Conservation (phyloP, 495 filamentous ascomycete genomes). For the Xylaria nigripes region DNA sequence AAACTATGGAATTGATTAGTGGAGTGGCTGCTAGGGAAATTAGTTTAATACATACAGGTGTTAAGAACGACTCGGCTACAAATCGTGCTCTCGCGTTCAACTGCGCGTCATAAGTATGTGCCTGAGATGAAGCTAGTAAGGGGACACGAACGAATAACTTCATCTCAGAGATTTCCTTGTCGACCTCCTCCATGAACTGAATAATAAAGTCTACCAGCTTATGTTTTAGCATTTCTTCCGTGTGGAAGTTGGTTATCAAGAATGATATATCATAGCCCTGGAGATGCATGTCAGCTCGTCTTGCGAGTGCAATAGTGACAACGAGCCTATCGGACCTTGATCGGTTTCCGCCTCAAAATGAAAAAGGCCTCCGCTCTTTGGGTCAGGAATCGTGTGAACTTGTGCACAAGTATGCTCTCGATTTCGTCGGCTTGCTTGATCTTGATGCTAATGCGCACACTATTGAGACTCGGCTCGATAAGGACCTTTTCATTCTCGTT, state of each 20-base stretch:
- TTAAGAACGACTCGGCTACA: constrained; percentile 95
- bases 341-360: constrained; percentile 86
- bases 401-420: constrained; percentile 93
- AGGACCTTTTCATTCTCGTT: constrained; percentile 94
- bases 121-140: neutral
- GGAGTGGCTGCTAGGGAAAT: neutral
- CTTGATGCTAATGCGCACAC: constrained; percentile 88
- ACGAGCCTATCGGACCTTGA: constrained; percentile 56
- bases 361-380: constrained; percentile 98
- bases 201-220: constrained; percentile 99
- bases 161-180: constrained; percentile 99
- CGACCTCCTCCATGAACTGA: constrained; percentile 98
- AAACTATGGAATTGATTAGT: constrained; percentile 2
- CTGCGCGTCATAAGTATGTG: constrained; percentile 40
- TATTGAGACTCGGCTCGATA: constrained; percentile 94
- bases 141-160: constrained; percentile 86
- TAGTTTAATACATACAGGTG: constrained; percentile 57
- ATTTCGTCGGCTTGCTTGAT: constrained; percentile 99
- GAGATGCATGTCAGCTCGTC: constrained; percentile 1
- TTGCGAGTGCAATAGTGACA: neutral
- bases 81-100: constrained; percentile 96
- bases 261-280: constrained; percentile 99
- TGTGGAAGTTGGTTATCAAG: constrained; percentile 96
- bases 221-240: constrained; percentile 95
- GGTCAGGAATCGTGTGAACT: constrained; percentile 92